These are phyloP conservation scores for Dendrostoma leiphaemia DNA, from an alignment of 2,329 filamentous ascomycete genomes.

Conservation along the genomic window DNA sequence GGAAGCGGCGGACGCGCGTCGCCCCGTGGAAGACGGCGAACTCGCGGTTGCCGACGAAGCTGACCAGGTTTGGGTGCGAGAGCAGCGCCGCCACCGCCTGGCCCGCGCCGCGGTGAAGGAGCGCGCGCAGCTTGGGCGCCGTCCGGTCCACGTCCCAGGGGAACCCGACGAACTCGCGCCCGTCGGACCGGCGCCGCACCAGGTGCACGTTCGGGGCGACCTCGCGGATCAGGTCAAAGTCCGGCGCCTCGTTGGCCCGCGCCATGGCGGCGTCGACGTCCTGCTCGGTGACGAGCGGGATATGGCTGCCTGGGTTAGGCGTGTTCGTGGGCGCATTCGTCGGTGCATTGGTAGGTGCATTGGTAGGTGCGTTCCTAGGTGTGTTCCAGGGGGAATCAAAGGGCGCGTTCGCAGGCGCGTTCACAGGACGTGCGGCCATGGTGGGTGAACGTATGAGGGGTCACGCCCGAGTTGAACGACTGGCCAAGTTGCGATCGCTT, in stretches of 20 bases:
- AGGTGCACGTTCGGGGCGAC: conserved; percentile 30
- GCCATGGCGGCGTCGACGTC: not conserved
- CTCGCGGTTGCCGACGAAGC: conserved; percentile 32
- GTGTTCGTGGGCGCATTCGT: not conserved
- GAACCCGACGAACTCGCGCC: conserved; percentile 33
- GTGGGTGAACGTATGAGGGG: too few species aligned
- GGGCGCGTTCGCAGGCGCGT: too few species aligned
- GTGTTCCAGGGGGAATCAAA: too few species aligned
- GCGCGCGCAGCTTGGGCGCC: conserved; percentile 18
- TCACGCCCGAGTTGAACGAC: too few species aligned
- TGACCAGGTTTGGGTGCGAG: conserved; percentile 50
- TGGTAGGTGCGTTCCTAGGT: too few species aligned
- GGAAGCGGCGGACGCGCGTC: conserved; percentile 7
- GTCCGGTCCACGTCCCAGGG: conserved; percentile 20
- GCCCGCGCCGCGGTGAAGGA: conserved; percentile 30
- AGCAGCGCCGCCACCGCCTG: conserved; percentile 35
- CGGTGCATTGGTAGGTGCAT: too few species aligned
- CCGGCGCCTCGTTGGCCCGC: conserved; percentile 25
- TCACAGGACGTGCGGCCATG: too few species aligned
- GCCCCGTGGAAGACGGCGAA: conserved; percentile 20
- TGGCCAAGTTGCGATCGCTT: too few species aligned
- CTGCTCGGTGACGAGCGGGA: conserved; percentile 4
- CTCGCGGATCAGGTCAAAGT: conserved; percentile 21
- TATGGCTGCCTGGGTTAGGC: not conserved
- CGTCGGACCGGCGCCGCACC: conserved; percentile 29